Evolutionary conservation across 2,329 filamentous ascomycete genomes (phyloP).

Genomic region (Aciculosporium take): DNA sequence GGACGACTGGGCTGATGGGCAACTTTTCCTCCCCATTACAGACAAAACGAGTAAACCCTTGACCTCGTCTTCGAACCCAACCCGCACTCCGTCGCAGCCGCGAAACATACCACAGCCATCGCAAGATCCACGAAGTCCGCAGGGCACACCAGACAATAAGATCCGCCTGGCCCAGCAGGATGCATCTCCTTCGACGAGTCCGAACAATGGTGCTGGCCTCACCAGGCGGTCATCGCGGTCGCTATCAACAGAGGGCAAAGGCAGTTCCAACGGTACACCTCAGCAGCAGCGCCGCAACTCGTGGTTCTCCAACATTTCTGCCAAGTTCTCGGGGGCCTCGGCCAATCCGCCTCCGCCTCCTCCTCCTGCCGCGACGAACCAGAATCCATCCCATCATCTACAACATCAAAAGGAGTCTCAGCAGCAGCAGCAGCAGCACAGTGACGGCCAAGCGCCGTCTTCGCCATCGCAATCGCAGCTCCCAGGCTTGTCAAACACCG

Average conservation of each 20-base stretch:
- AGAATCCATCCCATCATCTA: constrained; percentile 5
- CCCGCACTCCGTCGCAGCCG: constrained; percentile 16
- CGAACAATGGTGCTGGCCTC: constrained; percentile 12
- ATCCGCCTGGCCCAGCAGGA: constrained; percentile 10
- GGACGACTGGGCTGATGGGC: background rate
- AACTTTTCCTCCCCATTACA: constrained; percentile 3
- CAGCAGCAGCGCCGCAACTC: constrained; percentile 51
- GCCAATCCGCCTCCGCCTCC: constrained; percentile 19
- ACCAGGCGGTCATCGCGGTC: constrained; percentile 19
- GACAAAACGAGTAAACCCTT: constrained; percentile 19
- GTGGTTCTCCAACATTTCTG: constrained; percentile 88
- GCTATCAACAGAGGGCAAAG: constrained; percentile 21
- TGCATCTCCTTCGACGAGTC: constrained; percentile 10
- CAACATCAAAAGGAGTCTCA: constrained; percentile 9
- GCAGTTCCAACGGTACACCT: constrained; percentile 17
- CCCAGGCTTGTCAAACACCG: constrained; percentile 11
- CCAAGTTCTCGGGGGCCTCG: constrained; percentile 70
- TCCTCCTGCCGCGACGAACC: constrained; percentile 14
- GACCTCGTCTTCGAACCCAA: constrained; percentile 14
- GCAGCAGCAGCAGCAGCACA: constrained; percentile 5
- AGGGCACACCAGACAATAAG: constrained; percentile 12
- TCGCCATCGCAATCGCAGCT: constrained; percentile 6
- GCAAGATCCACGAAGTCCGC: constrained; percentile 14
- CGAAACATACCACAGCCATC: constrained; percentile 18
- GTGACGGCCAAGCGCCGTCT: constrained; percentile 3